phyloP scores from a whole-genome alignment of 768 basidiomycete species.

The Phylloporus arenicola region DNA sequence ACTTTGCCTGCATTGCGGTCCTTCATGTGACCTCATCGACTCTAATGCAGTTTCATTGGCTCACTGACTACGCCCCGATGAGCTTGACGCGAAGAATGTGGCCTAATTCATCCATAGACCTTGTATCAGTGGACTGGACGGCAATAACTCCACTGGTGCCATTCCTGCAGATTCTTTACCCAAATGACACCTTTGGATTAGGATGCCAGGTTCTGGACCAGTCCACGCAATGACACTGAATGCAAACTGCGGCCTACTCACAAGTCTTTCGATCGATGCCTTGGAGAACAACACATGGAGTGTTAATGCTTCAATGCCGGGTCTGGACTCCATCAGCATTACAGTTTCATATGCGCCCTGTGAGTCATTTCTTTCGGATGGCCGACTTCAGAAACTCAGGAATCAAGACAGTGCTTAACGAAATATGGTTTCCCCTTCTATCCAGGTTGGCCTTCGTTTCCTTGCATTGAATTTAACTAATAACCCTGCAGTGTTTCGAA shows the following conservation, averaged over 20 bases:
- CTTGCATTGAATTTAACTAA: neutral
- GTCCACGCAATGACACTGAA: too few relatives aligned
- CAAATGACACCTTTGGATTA: neutral
- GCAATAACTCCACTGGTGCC: neutral
- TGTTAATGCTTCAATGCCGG: neutral
- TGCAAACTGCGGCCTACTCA: too few relatives aligned
- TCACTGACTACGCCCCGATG: neutral
- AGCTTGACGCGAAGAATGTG: neutral
- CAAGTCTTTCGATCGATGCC: too few relatives aligned
- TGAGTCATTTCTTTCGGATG: neutral
- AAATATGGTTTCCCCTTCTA: neutral
- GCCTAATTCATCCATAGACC: neutral
- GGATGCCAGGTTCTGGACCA: too few relatives aligned
- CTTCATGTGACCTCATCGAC: neutral
- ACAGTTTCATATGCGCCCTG: neutral
- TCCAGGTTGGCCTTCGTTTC: neutral
- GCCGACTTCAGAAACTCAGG: neutral
- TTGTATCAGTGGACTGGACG: neutral
- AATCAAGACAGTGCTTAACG: neutral
- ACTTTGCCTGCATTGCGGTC: neutral
- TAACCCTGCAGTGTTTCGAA: neutral
- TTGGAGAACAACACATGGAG: too few relatives aligned
- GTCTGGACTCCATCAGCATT: neutral
- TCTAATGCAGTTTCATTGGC: neutral
- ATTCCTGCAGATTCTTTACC: neutral